phyloP scores from a whole-genome alignment of 768 basidiomycete species.

The Russula foetens region DNA sequence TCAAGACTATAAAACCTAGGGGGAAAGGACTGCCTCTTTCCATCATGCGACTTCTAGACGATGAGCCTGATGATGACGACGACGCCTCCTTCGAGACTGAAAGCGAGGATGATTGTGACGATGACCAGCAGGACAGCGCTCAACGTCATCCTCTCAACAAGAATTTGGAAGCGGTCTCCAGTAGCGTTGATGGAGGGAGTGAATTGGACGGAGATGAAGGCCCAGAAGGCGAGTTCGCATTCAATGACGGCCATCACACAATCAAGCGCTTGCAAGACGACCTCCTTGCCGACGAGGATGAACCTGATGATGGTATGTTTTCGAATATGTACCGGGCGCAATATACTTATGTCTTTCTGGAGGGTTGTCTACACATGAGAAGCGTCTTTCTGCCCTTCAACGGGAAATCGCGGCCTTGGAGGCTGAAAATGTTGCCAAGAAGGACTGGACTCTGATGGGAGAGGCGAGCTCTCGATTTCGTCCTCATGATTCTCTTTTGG shows the following conservation, averaged over 20 bases:
- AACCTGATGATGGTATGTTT: slow-evolving; percentile 26
- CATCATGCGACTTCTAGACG: slow-evolving; percentile 32
- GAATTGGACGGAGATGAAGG: slow-evolving; percentile 16
- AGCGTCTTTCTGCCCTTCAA: slow-evolving; percentile 60
- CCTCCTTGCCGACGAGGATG: slow-evolving; percentile 69
- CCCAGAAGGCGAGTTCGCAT: slow-evolving; percentile 26
- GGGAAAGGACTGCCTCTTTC: slow-evolving; percentile 56
- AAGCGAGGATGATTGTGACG: slow-evolving; percentile 21
- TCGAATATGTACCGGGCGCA: not conserved
- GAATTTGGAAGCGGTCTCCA: slow-evolving; percentile 22
- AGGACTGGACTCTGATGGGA: slow-evolving; percentile 90
- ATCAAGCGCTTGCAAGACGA: slow-evolving; percentile 71
- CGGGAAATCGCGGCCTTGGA: slow-evolving; percentile 80
- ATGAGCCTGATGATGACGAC: slow-evolving; percentile 32
- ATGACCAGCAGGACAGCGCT: not conserved
- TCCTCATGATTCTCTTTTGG: slow-evolving; percentile 86
- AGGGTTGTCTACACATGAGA: slow-evolving; percentile 75
- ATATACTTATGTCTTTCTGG: not conserved
- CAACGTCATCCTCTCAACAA: slow-evolving; percentile 15
- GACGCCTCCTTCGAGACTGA: slow-evolving; percentile 22
- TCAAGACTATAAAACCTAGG: slow-evolving; percentile 70
- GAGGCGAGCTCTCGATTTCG: slow-evolving; percentile 77
- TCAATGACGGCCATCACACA: slow-evolving; percentile 31
- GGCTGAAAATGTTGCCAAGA: slow-evolving; percentile 76
- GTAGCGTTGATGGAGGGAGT: slow-evolving; percentile 7